Evolutionary conservation across 2,329 filamentous ascomycete genomes (phyloP).

Genomic region (Lachnellula subtilissima): DNA sequence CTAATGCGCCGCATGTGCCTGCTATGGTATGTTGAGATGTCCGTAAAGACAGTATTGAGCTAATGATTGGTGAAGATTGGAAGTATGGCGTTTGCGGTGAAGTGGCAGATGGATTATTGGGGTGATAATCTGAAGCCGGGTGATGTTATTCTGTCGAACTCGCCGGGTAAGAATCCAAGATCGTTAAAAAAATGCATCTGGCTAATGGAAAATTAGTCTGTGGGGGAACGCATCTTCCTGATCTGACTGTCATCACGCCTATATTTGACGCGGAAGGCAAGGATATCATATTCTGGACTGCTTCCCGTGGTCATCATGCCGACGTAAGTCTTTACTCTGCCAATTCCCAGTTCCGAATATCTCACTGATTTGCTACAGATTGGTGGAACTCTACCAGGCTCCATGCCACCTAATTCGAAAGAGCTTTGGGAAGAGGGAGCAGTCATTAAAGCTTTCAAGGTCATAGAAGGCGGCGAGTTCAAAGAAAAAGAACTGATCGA

Average conservation of each 20-base stretch:
- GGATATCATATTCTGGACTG: slow-evolving; percentile 74
- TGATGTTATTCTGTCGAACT: slow-evolving; percentile 76
- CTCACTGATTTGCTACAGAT: slow-evolving; percentile 39
- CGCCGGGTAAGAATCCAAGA: slow-evolving; percentile 47
- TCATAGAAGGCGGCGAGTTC: slow-evolving; percentile 70
- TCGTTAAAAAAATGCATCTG: neutral
- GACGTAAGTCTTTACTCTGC: slow-evolving; percentile 37
- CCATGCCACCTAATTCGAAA: slow-evolving; percentile 71
- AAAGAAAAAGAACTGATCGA: slow-evolving; percentile 69
- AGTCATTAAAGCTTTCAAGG: slow-evolving; percentile 56
- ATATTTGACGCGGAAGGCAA: slow-evolving; percentile 61
- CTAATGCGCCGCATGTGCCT: slow-evolving; percentile 61
- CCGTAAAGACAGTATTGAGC: neutral
- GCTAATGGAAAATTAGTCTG: slow-evolving; percentile 1
- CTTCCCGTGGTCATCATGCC: slow-evolving; percentile 74
- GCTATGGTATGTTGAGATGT: neutral
- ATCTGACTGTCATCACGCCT: slow-evolving; percentile 75
- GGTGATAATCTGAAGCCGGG: slow-evolving; percentile 68
- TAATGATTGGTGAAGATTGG: neutral
- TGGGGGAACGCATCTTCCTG: slow-evolving; percentile 73
- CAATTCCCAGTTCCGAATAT: neutral
- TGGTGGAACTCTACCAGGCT: slow-evolving; percentile 73
- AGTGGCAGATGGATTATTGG: slow-evolving; percentile 73
- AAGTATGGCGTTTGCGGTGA: slow-evolving; percentile 39
- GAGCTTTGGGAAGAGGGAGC: slow-evolving; percentile 60